These are phyloP conservation scores for Mycosphaerella sp. DNA, from an alignment of 2,329 filamentous ascomycete species.

Conservation along the genomic window DNA sequence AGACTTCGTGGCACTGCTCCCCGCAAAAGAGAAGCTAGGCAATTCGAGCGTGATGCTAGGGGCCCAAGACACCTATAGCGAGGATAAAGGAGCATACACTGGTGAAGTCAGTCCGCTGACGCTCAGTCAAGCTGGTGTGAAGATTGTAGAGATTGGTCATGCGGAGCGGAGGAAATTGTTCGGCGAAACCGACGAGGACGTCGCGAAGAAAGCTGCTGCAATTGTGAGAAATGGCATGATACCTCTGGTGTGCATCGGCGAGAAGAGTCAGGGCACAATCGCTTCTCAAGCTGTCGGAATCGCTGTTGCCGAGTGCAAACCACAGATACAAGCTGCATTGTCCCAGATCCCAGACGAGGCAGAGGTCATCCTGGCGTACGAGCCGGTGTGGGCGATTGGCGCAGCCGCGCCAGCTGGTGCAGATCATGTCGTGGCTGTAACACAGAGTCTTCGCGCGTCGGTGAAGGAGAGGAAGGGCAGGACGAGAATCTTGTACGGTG, in stretches of 20 bases:
- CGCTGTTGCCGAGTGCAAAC: slow-evolving; percentile 59
- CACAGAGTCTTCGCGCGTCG: slow-evolving; percentile 56
- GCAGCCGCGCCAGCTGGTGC: slow-evolving; percentile 63
- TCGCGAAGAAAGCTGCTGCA: slow-evolving; percentile 63
- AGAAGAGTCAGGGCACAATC: slow-evolving; percentile 47
- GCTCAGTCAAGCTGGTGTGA: slow-evolving; percentile 60
- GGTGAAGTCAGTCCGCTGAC: slow-evolving; percentile 68
- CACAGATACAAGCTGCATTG: slow-evolving; percentile 60
- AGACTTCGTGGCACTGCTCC: slow-evolving; percentile 64
- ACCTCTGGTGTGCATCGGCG: slow-evolving; percentile 75
- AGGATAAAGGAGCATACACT: slow-evolving; percentile 66
- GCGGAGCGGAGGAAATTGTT: slow-evolving; percentile 69
- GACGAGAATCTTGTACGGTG: slow-evolving; percentile 71
- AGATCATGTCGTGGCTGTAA: slow-evolving; percentile 66
- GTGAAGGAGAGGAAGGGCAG: slow-evolving; percentile 48
- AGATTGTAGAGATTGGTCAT: slow-evolving; percentile 72
- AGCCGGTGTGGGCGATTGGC: slow-evolving; percentile 86
- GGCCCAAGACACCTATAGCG: slow-evolving; percentile 68
- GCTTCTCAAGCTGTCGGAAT: slow-evolving; percentile 47
- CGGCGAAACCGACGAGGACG: slow-evolving; percentile 63
- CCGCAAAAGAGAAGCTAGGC: slow-evolving; percentile 43
- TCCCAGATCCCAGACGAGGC: slow-evolving; percentile 53
- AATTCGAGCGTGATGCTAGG: slow-evolving; percentile 55
- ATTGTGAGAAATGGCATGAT: slow-evolving; percentile 63
- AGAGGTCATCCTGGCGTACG: slow-evolving; percentile 73